phyloP scores from a whole-genome alignment of 1,284 basidiomycete genomes.

The Heterobasidion occidentale region DNA sequence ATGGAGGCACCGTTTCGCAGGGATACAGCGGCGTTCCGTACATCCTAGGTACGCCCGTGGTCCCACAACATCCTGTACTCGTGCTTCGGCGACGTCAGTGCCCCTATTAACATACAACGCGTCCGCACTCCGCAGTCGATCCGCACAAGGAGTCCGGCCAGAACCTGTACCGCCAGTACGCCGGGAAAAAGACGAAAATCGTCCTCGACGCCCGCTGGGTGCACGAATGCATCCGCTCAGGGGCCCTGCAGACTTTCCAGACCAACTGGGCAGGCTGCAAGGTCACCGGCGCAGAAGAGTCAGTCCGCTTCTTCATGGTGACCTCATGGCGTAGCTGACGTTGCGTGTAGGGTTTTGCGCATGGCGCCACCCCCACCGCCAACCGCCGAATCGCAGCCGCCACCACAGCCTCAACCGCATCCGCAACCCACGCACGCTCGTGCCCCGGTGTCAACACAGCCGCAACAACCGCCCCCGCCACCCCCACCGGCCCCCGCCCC shows the following conservation, averaged over 20 bases:
- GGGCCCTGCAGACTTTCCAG: conserved; percentile 62
- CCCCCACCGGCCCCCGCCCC: not conserved
- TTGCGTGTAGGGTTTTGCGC: not conserved
- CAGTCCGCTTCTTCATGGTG: conserved; percentile 14
- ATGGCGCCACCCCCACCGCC: not conserved
- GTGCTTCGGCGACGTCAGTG: conserved; percentile 9
- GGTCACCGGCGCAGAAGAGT: conserved; percentile 70
- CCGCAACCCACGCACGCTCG: not conserved
- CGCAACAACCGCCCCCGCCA: not conserved
- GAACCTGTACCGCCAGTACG: conserved; percentile 68
- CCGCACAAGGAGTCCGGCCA: conserved; percentile 73
- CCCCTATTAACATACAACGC: conserved; percentile 1
- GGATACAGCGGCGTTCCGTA: conserved; percentile 71
- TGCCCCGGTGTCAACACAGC: not conserved
- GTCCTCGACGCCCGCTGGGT: conserved; percentile 68
- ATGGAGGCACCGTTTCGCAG: conserved; percentile 63
- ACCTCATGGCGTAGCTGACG: not conserved
- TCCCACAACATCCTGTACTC: conserved; percentile 14
- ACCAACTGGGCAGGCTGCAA: conserved; percentile 73
- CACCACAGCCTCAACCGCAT: not conserved
- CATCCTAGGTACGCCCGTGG: conserved; percentile 48
- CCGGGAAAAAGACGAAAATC: conserved; percentile 68
- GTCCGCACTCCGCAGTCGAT: conserved; percentile 42
- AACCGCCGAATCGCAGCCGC: not conserved
- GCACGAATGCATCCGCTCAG: conserved; percentile 59